Percentiles rank a stretch among this genome's conserved stretches.
phyloP scores from a whole-genome alignment of 352 stramenopile genomes.

The Phytopythium litorale region DNA sequence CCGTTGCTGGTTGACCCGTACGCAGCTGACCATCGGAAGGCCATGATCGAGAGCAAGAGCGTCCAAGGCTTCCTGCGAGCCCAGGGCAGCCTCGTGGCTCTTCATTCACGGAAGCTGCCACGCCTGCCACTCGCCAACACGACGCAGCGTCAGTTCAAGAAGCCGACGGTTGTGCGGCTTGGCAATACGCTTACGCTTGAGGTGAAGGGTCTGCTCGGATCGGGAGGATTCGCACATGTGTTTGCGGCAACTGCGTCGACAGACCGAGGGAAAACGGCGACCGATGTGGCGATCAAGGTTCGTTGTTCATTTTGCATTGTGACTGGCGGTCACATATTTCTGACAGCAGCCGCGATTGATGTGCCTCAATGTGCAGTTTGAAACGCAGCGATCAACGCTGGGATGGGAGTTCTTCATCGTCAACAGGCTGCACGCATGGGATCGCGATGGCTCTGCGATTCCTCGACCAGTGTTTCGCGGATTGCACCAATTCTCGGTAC shows the following conservation, averaged over 20 bases:
- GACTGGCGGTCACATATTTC: not conserved
- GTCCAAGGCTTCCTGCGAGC: constrained; percentile 46
- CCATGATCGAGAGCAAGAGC: constrained; percentile 32
- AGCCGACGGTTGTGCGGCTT: constrained; percentile 31
- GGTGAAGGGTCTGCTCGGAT: constrained; percentile 56
- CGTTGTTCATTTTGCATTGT: constrained; percentile 1
- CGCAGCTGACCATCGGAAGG: constrained; percentile 35
- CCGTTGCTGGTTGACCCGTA: constrained; percentile 47
- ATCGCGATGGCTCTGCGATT: not conserved
- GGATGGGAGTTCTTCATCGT: constrained; percentile 82
- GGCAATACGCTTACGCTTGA: constrained; percentile 30
- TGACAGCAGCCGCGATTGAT: constrained; percentile 4
- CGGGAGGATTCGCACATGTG: constrained; percentile 72
- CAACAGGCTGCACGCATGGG: constrained; percentile 27
- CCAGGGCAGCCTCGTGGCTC: constrained; percentile 37
- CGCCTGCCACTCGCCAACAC: constrained; percentile 38
- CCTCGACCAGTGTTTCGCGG: constrained; percentile 11
- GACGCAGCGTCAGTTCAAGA: constrained; percentile 55
- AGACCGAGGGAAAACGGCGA: constrained; percentile 13
- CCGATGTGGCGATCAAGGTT: constrained; percentile 67
- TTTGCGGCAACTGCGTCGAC: constrained; percentile 49
- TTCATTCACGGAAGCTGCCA: constrained; percentile 51
- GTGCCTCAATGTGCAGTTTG: constrained; percentile 31
- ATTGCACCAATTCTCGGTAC: constrained; percentile 62
- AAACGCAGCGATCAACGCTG: constrained; percentile 64